A percentile compares a stretch with the other conserved stretches of the same genome.
These are phyloP conservation scores for Rhododendron williamsianum DNA, from an alignment of 148 eudicot genomes.

Conservation along the genomic window DNA sequence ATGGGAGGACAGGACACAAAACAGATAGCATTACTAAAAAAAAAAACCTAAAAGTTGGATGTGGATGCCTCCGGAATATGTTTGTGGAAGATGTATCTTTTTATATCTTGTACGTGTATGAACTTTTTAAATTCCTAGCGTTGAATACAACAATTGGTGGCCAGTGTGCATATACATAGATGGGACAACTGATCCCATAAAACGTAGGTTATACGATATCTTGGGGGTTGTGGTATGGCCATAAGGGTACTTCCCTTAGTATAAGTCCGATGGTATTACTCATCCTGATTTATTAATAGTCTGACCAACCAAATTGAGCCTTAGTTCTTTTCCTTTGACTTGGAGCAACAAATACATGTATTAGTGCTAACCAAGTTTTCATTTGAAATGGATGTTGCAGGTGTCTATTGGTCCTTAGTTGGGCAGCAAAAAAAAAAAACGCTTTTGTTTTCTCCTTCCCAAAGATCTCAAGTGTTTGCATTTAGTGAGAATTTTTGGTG, in stretches of 20 bases:
- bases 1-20: too few species aligned
- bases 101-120: too few species aligned
- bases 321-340: background rate
- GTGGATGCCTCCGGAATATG: too few species aligned
- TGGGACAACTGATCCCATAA: background rate
- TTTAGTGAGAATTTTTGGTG: background rate
- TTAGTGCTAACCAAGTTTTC: background rate
- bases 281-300: background rate
- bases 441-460: background rate
- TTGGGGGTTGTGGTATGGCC: background rate
- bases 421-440: background rate
- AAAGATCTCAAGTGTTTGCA: background rate
- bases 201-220: background rate
- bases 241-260: background rate
- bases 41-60: too few species aligned
- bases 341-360: background rate
- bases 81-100: too few species aligned
- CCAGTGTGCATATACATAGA: background rate
- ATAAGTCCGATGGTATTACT: background rate
- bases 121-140: too few species aligned
- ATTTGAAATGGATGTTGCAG: constrained; percentile 6
- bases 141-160: background rate
- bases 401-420: background rate
- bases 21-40: too few species aligned
- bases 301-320: background rate